Evolutionary conservation across 2,329 filamentous ascomycete species (phyloP), one percentile per base, ranked within the genome.

Genomic region (Aspergillus luchuensis): DNA sequence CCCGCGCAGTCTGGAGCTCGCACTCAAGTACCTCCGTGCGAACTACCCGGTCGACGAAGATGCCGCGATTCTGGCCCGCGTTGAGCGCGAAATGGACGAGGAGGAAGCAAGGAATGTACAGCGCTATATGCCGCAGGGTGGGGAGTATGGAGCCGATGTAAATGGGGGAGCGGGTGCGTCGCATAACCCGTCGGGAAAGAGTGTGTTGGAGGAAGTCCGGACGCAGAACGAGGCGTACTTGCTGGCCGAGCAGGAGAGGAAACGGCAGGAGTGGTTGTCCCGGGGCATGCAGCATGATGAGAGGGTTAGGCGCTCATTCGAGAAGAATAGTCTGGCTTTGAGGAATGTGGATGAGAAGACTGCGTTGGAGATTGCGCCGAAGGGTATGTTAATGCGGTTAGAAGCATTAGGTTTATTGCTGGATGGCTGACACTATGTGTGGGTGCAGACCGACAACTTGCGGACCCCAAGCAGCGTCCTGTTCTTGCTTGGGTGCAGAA

Each of bases 211-310:
- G 55, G 71, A 78, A 54, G 69, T 74, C 23, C 72, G 78, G 13
- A 70, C 76, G 53, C 58, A 69, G 50, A 80, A 81, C 58, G 76
- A 80, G 57, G 74, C 73, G 38, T 68, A 71, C n/a, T 62, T 76
- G 6, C 62, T 76, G 56, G 69, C 74, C 8, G 75, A 81, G 59
- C 79, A 85, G 70, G 77, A 81, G 63, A 67, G 71, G 45, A 79
- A 83, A 66, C 82, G 82, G 43, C 78, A 78, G 49, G 74, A 78
- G 57, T 86, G 84, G 83, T 77, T 85, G 28, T 72, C 77, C 8
- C 80, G 80, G n/a, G 84, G 85, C 64, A 77, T 79, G 30, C 70
- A 73, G 61, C 72, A 79, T 39, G 68, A 67, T 11, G 76, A 77
- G 59, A 70, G 67, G 48, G 21, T 76, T 41, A 66, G 68, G 60